Percentiles rank a stretch among this genome's conserved stretches.
phyloP scores from a whole-genome alignment of 768 basidiomycete species.

The Hirschioporus abietinus region DNA sequence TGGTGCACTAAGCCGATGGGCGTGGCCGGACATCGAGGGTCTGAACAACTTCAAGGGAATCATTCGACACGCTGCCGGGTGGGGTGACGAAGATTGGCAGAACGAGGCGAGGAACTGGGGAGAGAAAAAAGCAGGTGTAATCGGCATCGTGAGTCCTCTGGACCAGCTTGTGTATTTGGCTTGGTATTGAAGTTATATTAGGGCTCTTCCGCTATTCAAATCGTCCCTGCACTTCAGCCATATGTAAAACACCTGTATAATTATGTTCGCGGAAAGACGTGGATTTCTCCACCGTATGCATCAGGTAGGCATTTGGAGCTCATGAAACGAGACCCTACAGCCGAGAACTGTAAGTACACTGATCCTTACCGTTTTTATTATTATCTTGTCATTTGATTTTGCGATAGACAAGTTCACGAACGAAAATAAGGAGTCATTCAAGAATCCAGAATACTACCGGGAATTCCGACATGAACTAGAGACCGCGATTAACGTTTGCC shows the following conservation, averaged over 20 bases:
- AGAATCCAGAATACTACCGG: conserved; percentile 42
- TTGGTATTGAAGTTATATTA: conserved; percentile 15
- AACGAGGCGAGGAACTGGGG: conserved; percentile 44
- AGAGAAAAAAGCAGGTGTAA: conserved; percentile 49
- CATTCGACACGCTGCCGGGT: conserved; percentile 57
- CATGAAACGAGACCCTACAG: conserved; percentile 27
- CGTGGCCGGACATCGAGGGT: conserved; percentile 63
- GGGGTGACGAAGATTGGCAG: conserved; percentile 41
- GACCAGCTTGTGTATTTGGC: not conserved
- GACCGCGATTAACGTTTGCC: conserved; percentile 41
- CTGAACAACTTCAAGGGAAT: conserved; percentile 50
- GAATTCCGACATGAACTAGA: conserved; percentile 46
- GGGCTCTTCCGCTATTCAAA: conserved; percentile 61
- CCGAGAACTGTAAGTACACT: conserved; percentile 45
- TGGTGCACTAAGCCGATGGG: conserved; percentile 51
- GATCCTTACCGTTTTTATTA: too few species aligned
- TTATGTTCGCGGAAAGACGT: conserved; percentile 57
- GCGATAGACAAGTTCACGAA: conserved; percentile 42
- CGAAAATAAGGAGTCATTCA: conserved; percentile 43
- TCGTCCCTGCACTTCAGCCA: conserved; percentile 52
- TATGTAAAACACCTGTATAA: conserved; percentile 43
- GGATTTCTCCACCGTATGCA: conserved; percentile 45
- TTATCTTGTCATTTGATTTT: too few species aligned
- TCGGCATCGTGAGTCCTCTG: conserved; percentile 46
- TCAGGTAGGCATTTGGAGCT: conserved; percentile 35